These are phyloP conservation scores for Sphaceloma murrayae DNA, from an alignment of 2,329 filamentous ascomycete species.

Conservation along the genomic window DNA sequence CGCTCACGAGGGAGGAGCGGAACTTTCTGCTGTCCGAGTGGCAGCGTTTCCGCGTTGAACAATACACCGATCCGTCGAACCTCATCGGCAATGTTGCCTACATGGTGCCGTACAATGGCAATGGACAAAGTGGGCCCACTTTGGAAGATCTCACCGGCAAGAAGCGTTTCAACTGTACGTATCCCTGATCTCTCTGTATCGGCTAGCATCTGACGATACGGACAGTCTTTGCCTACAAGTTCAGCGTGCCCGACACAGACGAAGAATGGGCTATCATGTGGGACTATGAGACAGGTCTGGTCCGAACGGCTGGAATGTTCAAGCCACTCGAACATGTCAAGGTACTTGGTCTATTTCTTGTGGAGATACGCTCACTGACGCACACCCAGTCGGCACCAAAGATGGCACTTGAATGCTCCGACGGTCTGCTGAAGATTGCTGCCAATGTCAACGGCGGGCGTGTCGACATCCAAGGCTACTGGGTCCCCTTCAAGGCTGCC, in stretches of 20 bases:
- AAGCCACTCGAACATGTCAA: constrained; percentile 83
- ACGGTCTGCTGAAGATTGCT: constrained; percentile 76
- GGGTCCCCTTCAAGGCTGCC: constrained; percentile 86
- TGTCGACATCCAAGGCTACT: constrained; percentile 89
- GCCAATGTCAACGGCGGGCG: constrained; percentile 92
- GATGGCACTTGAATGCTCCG: constrained; percentile 61
- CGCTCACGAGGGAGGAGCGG: constrained; percentile 4
- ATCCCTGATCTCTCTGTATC: constrained; percentile 1
- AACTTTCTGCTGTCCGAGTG: constrained; percentile 5
- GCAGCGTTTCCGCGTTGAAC: not conserved
- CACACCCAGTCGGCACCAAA: constrained; percentile 66
- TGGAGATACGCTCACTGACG: constrained; percentile 12
- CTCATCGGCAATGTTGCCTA: constrained; percentile 13
- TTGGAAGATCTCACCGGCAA: constrained; percentile 65
- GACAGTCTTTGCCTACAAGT: constrained; percentile 75
- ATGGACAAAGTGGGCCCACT: constrained; percentile 7
- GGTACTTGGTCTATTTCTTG: constrained; percentile 43
- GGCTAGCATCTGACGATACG: constrained; percentile 21
- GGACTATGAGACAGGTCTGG: constrained; percentile 92
- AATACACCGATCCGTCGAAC: constrained; percentile 3
- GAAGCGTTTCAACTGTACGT: constrained; percentile 76
- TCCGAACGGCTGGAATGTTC: constrained; percentile 90
- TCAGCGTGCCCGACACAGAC: constrained; percentile 54
- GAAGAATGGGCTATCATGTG: constrained; percentile 74
- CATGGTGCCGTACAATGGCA: constrained; percentile 14